A percentile compares a stretch with the other conserved stretches of the same genome.
Conservation (phyloP, 352 stramenopile species). For the Globisporangium nodosum region DNA sequence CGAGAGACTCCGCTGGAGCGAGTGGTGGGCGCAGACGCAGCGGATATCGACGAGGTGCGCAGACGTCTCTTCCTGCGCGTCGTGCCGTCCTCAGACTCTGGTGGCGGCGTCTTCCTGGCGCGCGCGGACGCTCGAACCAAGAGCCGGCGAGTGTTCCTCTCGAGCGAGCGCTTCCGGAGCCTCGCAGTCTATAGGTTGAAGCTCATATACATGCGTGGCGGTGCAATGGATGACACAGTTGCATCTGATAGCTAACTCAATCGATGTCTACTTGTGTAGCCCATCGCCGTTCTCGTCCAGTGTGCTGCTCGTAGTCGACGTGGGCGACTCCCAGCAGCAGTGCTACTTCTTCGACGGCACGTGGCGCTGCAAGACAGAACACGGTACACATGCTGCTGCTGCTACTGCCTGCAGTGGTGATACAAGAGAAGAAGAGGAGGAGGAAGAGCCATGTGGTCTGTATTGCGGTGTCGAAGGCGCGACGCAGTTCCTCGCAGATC, state of each 20-base stretch:
- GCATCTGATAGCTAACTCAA: background rate
- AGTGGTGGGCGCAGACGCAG: conserved; percentile 24
- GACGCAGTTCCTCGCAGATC: conserved; percentile 27
- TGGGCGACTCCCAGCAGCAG: conserved; percentile 29
- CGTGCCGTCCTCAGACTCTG: too few species aligned
- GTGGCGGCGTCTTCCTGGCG: conserved; percentile 4
- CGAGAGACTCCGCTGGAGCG: conserved; percentile 17
- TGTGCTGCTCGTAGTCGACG: conserved; percentile 46
- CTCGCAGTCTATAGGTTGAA: conserved; percentile 38
- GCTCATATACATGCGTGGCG: too few species aligned
- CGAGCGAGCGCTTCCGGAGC: conserved; percentile 20
- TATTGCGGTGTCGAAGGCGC: conserved; percentile 24
- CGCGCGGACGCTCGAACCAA: background rate
- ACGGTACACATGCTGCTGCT: too few species aligned
- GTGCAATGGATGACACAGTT: background rate
- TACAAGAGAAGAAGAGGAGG: background rate
- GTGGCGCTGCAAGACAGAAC: background rate
- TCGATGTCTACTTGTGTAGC: conserved; percentile 12
- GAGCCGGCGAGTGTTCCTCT: conserved; percentile 22
- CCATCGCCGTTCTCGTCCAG: conserved; percentile 47
- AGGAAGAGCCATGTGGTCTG: background rate
- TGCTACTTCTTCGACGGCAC: conserved; percentile 49
- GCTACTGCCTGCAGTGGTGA: background rate
- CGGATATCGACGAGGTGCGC: conserved; percentile 8
- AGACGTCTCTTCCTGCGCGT: too few species aligned